Evolutionary conservation across 2,329 filamentous ascomycete species (phyloP).

Genomic region (Monosporascus sp.): DNA sequence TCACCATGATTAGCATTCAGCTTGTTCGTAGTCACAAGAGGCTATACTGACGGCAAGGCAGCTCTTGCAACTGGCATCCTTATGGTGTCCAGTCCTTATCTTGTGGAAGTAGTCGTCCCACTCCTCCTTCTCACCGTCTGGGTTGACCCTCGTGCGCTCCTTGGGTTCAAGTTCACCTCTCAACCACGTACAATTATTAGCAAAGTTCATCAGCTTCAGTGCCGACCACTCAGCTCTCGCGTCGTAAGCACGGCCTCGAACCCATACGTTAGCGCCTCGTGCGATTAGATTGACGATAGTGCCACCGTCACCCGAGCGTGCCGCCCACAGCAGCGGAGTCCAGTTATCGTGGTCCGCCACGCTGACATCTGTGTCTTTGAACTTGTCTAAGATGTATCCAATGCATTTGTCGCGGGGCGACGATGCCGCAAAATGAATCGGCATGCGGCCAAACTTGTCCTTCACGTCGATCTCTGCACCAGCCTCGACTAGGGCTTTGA

Average conservation of each 20-base stretch:
- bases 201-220: slow-evolving; percentile 2
- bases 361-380: background rate
- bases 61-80: background rate
- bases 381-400: background rate
- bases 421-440: slow-evolving; percentile 1
- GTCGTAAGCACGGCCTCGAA: background rate
- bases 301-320: background rate
- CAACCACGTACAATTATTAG: background rate
- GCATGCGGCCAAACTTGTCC: slow-evolving; percentile 3
- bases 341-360: slow-evolving; percentile 2
- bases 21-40: background rate
- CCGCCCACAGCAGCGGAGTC: slow-evolving; percentile 8
- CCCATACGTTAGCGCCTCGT: background rate
- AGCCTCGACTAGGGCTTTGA: background rate
- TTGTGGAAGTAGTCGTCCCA: background rate
- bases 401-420: background rate
- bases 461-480: background rate
- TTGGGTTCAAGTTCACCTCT: background rate
- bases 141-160: background rate
- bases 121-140: background rate
- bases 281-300: background rate
- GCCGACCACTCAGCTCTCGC: slow-evolving; percentile 3
- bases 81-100: background rate
- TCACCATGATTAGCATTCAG: background rate
- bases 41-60: background rate